Base-by-base conservation (phyloP, 2,329 filamentous ascomycete genomes). In the Decorospora gaudefroyi region DNA sequence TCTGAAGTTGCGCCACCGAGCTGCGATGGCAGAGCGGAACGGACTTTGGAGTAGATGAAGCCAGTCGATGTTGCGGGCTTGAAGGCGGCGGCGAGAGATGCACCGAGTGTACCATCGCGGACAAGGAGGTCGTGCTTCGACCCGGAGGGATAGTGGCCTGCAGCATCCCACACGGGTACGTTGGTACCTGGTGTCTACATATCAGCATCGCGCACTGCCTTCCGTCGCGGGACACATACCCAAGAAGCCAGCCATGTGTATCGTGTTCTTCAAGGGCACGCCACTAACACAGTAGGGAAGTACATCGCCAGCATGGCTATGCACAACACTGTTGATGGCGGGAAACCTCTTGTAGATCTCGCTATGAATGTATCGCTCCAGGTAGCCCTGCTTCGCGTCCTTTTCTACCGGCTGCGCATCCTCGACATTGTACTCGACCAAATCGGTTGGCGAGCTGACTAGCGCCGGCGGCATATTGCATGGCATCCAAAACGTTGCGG, bases 401-500 rank as follows among this genome's bases (percentile, higher is more conserved):
- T 68, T 69, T 45, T 71, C 68, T 0, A 71, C 64, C 4, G 62
- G 49, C 12, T 52, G 62, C 1, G 69, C 74, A 43, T 75, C 70
- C 4, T 70, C 65, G 23, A 77, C 63, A 12, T 67, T 62, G 57
- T 76, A 77, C 48, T 75, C 72, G 33, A 75, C 59, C 6, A 78
- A 48, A 49, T 77, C 73, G 6, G 70, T 65, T 6, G 65, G 63
- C 3, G 58, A 63, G 41, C 70, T 68, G 12, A 76, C 64, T 3
- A 77, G 57, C 0, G 74, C 74, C 4, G 75, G 74, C 1, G 74
- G 64, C 22, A 74, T 67, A n/a, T 67, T 68, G 31, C 62, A 64
- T 12, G 73, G 66, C 56, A 78, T 69, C 67, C 72, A 76, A 59
- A 76, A 77, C 0, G 72, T 75, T 2, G 70, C 60, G 1, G 72